Evolutionary conservation across 1,284 basidiomycete genomes (phyloP).

Genomic region (Sphaerobolus stellatus): DNA sequence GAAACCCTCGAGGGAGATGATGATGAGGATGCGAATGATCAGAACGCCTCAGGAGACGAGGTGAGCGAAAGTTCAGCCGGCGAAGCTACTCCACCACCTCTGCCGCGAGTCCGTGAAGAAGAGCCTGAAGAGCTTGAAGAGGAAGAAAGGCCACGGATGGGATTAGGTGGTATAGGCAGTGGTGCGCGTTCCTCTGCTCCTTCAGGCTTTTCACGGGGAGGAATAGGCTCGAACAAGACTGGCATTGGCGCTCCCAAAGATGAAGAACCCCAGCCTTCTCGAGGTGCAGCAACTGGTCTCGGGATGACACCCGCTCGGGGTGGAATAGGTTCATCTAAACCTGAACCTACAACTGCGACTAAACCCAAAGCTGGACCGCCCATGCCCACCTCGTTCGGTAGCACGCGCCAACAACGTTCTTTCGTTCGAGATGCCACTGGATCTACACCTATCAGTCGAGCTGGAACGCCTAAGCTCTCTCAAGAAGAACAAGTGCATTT

Average conservation of each 20-base stretch:
- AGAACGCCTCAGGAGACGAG: constrained; percentile 25
- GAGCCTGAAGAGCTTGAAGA: constrained; percentile 46
- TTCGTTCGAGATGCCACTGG: constrained; percentile 54
- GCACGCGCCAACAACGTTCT: constrained; percentile 37
- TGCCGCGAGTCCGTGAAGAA: constrained; percentile 47
- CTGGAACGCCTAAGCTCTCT: constrained; percentile 53
- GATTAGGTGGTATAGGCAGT: constrained; percentile 53
- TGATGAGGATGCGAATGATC: constrained; percentile 27
- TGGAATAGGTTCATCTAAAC: background rate
- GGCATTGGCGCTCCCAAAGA: constrained; percentile 20
- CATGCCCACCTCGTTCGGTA: constrained; percentile 46
- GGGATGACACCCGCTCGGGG: background rate
- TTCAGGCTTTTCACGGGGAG: constrained; percentile 24
- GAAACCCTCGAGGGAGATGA: constrained; percentile 26
- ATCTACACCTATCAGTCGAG: constrained; percentile 42
- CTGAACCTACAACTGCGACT: constrained; percentile 14
- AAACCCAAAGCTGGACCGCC: constrained; percentile 17
- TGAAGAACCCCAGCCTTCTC: too few relatives aligned
- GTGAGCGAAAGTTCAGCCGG: constrained; percentile 35
- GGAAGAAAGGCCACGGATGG: constrained; percentile 37
- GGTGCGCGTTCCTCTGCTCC: constrained; percentile 16
- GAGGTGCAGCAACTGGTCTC: too few relatives aligned
- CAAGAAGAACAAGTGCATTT: constrained; percentile 76
- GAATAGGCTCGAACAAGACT: constrained; percentile 35
- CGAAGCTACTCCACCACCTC: constrained; percentile 46